phyloP scores from a whole-genome alignment of 345 rosid genomes.

The Citrus sinensis region DVS_A1.0 CM039169.1:514001-514500 shows the following conservation, averaged over 20 bases:
- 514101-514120: background rate
- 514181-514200: background rate
- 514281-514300: slow-evolving; percentile 63
- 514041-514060: background rate
- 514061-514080: background rate
- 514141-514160: background rate
- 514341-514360: slow-evolving; percentile 36
- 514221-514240: background rate
- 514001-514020: background rate
- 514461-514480: slow-evolving; percentile 39
- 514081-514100: background rate
- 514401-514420: slow-evolving; percentile 49
- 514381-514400: slow-evolving; percentile 59
- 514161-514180: background rate
- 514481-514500: slow-evolving; percentile 58
- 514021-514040: background rate
- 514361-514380: slow-evolving; percentile 51
- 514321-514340: slow-evolving; percentile 68
- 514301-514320: slow-evolving; percentile 39
- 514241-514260: background rate
- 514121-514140: background rate
- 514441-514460: slow-evolving; percentile 38
- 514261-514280: background rate
- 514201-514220: background rate
- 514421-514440: slow-evolving; percentile 65